phyloP scores from a whole-genome alignment of 2,329 filamentous ascomycete genomes.

The Neonectria hederae region DNA sequence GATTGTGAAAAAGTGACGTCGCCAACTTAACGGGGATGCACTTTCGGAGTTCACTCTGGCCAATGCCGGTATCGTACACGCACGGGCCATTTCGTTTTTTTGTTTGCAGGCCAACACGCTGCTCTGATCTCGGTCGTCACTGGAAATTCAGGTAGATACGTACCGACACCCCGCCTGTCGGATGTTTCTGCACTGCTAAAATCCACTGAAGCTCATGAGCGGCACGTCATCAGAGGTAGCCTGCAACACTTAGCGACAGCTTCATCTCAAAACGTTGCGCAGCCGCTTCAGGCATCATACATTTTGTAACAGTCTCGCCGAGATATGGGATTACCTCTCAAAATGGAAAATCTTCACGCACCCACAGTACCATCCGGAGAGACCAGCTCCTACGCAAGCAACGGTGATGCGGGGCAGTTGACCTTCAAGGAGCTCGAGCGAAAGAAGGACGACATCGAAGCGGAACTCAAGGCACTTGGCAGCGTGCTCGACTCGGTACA shows the following conservation, averaged over 20 bases:
- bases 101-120: background rate
- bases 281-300: background rate
- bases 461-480: slow-evolving; percentile 84
- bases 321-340: slow-evolving; percentile 30
- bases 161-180: background rate
- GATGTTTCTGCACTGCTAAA: background rate
- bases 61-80: slow-evolving; percentile 17
- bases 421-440: slow-evolving; percentile 82
- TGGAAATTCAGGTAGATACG: slow-evolving; percentile 1
- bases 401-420: slow-evolving; percentile 70
- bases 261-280: background rate
- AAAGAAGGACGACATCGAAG: slow-evolving; percentile 86
- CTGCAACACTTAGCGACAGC: slow-evolving; percentile 11
- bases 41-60: slow-evolving; percentile 11
- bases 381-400: slow-evolving; percentile 67
- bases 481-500: slow-evolving; percentile 88
- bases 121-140: background rate
- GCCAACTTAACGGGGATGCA: slow-evolving; percentile 14
- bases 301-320: background rate
- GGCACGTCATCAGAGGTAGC: slow-evolving; percentile 34
- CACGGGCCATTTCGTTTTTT: slow-evolving; percentile 17
- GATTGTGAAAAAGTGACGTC: slow-evolving; percentile 46
- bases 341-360: slow-evolving; percentile 67
- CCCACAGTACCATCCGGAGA: slow-evolving; percentile 77
- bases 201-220: slow-evolving; percentile 13